These are phyloP conservation scores for Triangularia setosa DNA, from an alignment of 2,329 filamentous ascomycete species.

Conservation along the genomic window DNA sequence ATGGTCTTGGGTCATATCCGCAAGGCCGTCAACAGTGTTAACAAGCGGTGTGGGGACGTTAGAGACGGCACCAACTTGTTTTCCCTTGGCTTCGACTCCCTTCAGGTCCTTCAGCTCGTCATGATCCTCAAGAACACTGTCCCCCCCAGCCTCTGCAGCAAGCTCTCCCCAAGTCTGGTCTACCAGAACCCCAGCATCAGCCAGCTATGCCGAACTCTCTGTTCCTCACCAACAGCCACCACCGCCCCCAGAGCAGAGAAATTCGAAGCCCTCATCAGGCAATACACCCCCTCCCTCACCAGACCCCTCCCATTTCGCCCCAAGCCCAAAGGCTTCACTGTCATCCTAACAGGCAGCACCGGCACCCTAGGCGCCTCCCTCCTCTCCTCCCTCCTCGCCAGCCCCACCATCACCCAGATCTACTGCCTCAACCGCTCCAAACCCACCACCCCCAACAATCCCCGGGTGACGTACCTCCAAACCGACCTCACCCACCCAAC, in stretches of 20 bases:
- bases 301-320: not conserved
- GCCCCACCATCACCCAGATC: constrained; percentile 1
- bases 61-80: constrained; percentile 8
- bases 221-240: not conserved
- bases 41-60: not conserved
- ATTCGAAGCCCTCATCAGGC: not conserved
- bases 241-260: not conserved
- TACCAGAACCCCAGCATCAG: constrained; percentile 6
- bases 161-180: not conserved
- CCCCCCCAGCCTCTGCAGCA: not conserved
- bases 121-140: not conserved
- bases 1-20: not conserved
- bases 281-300: not conserved
- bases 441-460: not conserved
- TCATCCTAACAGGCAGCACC: constrained; percentile 13
- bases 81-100: constrained; percentile 4
- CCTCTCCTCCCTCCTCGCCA: constrained; percentile 2
- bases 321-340: not conserved
- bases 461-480: constrained; percentile 6
- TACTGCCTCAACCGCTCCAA: constrained; percentile 12
- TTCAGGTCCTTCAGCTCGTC: constrained; percentile 9
- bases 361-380: constrained; percentile 9
- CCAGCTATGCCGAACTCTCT: not conserved
- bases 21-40: not conserved
- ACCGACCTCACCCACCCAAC: not conserved